phyloP scores from a whole-genome alignment of 2,329 filamentous ascomycete species.

The Diplodia intermedia region DNA sequence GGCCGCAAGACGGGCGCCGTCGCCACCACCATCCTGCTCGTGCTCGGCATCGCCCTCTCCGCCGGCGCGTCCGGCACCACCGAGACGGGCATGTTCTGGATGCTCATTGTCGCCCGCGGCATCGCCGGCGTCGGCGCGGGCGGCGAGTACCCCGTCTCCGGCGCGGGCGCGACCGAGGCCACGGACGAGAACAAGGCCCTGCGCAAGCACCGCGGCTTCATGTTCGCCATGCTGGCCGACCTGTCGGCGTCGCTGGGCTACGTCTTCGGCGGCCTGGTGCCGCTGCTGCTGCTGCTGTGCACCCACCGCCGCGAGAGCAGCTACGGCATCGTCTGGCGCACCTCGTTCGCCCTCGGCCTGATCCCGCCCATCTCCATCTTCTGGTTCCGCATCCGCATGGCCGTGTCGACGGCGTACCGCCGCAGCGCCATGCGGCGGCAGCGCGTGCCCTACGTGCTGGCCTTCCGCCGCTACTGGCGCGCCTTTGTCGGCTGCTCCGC shows the following conservation, averaged over 20 bases:
- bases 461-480: constrained; percentile 57
- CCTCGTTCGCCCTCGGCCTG: constrained; percentile 58
- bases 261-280: constrained; percentile 58
- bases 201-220: constrained; percentile 60
- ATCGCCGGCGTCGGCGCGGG: constrained; percentile 55
- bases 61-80: constrained; percentile 41
- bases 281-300: constrained; percentile 60
- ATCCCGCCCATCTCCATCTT: constrained; percentile 60
- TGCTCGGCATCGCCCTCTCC: constrained; percentile 44
- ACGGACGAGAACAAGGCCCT: constrained; percentile 57
- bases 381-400: constrained; percentile 62
- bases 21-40: constrained; percentile 44
- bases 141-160: constrained; percentile 61
- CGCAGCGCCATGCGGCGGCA: constrained; percentile 52
- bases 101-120: constrained; percentile 54
- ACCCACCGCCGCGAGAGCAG: constrained; percentile 54
- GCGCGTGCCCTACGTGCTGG: constrained; percentile 57
- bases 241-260: constrained; percentile 60
- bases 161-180: constrained; percentile 59
- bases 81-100: constrained; percentile 49
- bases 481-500: constrained; percentile 57
- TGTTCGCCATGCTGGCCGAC: constrained; percentile 64
- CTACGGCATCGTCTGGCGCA: constrained; percentile 57
- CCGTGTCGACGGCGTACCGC: constrained; percentile 58
- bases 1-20: constrained; percentile 46